These are phyloP conservation scores for Leccinum variicolor DNA, from an alignment of 768 basidiomycete species.

Conservation along the genomic window DNA sequence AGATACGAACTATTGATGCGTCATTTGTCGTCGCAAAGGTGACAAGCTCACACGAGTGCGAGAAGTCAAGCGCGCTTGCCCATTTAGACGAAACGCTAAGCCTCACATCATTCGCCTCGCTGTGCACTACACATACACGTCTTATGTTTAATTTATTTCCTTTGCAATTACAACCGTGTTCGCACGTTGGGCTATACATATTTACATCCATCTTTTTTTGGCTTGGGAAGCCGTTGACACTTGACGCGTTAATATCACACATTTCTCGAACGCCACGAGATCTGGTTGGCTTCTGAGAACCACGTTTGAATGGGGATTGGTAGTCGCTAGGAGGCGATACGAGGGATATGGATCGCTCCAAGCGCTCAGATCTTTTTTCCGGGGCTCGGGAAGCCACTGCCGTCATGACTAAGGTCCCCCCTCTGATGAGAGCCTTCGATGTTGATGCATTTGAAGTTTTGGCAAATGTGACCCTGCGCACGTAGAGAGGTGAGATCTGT, in stretches of 20 bases:
- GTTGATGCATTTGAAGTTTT: background rate
- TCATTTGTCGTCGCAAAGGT: conserved; percentile 24
- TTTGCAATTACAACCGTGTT: conserved; percentile 4
- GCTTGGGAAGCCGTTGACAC: conserved; percentile 7
- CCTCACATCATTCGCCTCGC: background rate
- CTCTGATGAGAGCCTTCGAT: conserved; percentile 2
- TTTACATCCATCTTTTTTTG: background rate
- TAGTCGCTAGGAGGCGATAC: background rate
- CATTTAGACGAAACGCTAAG: conserved; percentile 18
- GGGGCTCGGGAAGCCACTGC: background rate
- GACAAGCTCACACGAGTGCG: conserved; percentile 1
- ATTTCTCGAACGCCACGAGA: background rate
- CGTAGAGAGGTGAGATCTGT: conserved; percentile 17
- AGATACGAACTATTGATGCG: conserved; percentile 35
- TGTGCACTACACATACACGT: conserved; percentile 9
- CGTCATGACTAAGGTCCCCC: background rate
- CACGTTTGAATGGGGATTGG: conserved; percentile 14
- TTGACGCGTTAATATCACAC: conserved; percentile 5
- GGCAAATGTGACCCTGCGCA: conserved; percentile 5
- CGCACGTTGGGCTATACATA: conserved; percentile 1
- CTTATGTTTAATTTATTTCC: conserved; percentile 1
- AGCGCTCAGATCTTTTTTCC: background rate
- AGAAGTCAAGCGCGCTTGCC: background rate
- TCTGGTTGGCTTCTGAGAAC: background rate
- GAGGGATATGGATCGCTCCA: background rate